phyloP scores from a whole-genome alignment of 2,329 filamentous ascomycete genomes.

The Botrytis hyacinthi region DNA sequence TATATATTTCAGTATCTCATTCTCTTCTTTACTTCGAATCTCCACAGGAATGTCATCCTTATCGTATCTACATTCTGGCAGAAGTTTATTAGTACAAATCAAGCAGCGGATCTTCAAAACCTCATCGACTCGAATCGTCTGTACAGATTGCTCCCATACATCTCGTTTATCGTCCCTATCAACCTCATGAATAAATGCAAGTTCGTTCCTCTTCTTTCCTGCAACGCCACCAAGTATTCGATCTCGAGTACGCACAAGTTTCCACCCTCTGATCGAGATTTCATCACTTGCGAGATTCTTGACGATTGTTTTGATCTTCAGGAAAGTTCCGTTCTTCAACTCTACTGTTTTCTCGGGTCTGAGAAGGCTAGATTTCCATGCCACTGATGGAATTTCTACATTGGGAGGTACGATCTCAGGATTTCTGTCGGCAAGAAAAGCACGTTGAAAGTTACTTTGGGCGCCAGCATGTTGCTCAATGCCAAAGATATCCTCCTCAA shows the following conservation, averaged over 20 bases:
- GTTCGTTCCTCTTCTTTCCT: slow-evolving; percentile 45
- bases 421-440: slow-evolving; percentile 25
- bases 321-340: slow-evolving; percentile 37
- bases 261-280: slow-evolving; percentile 43
- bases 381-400: slow-evolving; percentile 40
- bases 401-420: slow-evolving; percentile 28
- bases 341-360: slow-evolving; percentile 33
- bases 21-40: not conserved
- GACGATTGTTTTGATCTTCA: slow-evolving; percentile 40
- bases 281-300: slow-evolving; percentile 22
- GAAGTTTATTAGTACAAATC: slow-evolving; percentile 53
- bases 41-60: slow-evolving; percentile 23
- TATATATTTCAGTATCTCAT: not conserved
- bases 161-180: slow-evolving; percentile 39
- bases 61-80: slow-evolving; percentile 38
- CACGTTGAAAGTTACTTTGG: not conserved
- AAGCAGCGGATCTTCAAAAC: slow-evolving; percentile 46
- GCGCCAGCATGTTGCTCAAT: not conserved
- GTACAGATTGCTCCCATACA: slow-evolving; percentile 40
- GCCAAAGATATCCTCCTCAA: not conserved
- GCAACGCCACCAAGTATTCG: slow-evolving; percentile 36
- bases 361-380: slow-evolving; percentile 22
- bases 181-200: slow-evolving; percentile 43
- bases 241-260: slow-evolving; percentile 40
- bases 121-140: slow-evolving; percentile 43